Evolutionary conservation across 495 filamentous ascomycete genomes (phyloP).

Genomic region (Chaetomium tenue): DNA sequence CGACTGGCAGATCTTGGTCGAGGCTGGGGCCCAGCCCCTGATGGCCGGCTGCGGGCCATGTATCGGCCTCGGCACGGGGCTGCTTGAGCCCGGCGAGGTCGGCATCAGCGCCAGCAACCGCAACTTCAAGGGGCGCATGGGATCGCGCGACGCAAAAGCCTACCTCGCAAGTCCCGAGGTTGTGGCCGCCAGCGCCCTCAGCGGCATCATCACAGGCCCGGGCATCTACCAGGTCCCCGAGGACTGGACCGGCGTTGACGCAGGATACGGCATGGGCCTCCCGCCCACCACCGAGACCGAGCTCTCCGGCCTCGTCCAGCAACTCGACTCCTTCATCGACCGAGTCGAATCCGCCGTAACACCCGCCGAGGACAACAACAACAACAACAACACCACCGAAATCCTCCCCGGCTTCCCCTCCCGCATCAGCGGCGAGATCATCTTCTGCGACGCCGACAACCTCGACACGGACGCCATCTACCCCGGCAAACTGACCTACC

Average conservation of each 20-base stretch:
- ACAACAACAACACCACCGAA: slow-evolving; percentile 25
- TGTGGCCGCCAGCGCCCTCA: slow-evolving; percentile 82
- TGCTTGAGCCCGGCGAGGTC: slow-evolving; percentile 80
- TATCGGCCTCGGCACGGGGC: slow-evolving; percentile 79
- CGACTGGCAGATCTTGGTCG: slow-evolving; percentile 82
- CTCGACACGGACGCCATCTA: slow-evolving; percentile 34
- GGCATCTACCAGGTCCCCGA: slow-evolving; percentile 75
- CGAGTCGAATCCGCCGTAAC: too few relatives aligned
- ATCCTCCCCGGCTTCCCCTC: slow-evolving; percentile 66
- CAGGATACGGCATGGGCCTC: too few relatives aligned
- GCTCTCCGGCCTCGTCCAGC: too few relatives aligned
- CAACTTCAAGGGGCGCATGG: slow-evolving; percentile 95
- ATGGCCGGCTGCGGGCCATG: slow-evolving; percentile 85
- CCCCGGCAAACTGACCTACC: too few relatives aligned
- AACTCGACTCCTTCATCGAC: too few relatives aligned
- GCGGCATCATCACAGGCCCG: slow-evolving; percentile 73
- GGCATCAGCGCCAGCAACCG: slow-evolving; percentile 89
- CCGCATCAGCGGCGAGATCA: slow-evolving; percentile 62
- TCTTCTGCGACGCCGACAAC: slow-evolving; percentile 70
- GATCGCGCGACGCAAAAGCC: slow-evolving; percentile 73
- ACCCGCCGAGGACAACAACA: too few relatives aligned
- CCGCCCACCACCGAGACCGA: too few relatives aligned
- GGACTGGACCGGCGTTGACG: slow-evolving; percentile 27
- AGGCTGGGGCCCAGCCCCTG: slow-evolving; percentile 72
- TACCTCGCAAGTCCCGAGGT: slow-evolving; percentile 91